phyloP scores from a whole-genome alignment of 352 stramenopile species.

The Globisporangium okanoganense region DNA sequence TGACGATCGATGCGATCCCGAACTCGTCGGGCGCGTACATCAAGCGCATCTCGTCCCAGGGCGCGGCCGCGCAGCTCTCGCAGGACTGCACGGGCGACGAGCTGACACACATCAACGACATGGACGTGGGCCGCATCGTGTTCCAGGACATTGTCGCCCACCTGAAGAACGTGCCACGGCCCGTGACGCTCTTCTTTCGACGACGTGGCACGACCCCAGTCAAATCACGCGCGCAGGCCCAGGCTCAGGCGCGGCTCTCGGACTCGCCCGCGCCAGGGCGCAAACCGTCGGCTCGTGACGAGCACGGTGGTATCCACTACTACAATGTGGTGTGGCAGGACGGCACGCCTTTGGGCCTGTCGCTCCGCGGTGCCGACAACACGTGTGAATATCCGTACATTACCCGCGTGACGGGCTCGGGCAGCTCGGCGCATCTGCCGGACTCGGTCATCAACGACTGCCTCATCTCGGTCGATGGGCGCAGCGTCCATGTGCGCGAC shows the following conservation, averaged over 20 bases:
- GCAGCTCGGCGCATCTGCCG: conserved; percentile 75
- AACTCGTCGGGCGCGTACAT: conserved; percentile 64
- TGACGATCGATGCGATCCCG: conserved; percentile 79
- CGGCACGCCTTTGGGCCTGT: conserved; percentile 66
- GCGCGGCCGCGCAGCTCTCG: conserved; percentile 66
- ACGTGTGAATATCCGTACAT: conserved; percentile 85
- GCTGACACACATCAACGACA: conserved; percentile 84
- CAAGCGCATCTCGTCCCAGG: conserved; percentile 72
- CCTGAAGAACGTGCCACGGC: conserved; percentile 73
- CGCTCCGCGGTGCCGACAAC: conserved; percentile 64
- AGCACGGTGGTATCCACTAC: conserved; percentile 42
- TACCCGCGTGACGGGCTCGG: conserved; percentile 78
- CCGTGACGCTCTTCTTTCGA: conserved; percentile 76
- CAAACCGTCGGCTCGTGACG: conserved; percentile 23
- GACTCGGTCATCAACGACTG: conserved; percentile 71
- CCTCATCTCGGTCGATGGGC: conserved; percentile 76
- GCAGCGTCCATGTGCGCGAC: conserved; percentile 73
- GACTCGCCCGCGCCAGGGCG: conserved; percentile 36
- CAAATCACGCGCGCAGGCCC: conserved; percentile 16
- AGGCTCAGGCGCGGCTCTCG: conserved; percentile 25
- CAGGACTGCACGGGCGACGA: conserved; percentile 81
- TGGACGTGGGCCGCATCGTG: conserved; percentile 65
- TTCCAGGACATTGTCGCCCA: conserved; percentile 80
- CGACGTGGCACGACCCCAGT: conserved; percentile 23
- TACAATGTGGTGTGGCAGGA: conserved; percentile 87